Base-by-base conservation (phyloP, 2,329 filamentous ascomycete genomes). In the Pseudogymnoascus sp. region DNA sequence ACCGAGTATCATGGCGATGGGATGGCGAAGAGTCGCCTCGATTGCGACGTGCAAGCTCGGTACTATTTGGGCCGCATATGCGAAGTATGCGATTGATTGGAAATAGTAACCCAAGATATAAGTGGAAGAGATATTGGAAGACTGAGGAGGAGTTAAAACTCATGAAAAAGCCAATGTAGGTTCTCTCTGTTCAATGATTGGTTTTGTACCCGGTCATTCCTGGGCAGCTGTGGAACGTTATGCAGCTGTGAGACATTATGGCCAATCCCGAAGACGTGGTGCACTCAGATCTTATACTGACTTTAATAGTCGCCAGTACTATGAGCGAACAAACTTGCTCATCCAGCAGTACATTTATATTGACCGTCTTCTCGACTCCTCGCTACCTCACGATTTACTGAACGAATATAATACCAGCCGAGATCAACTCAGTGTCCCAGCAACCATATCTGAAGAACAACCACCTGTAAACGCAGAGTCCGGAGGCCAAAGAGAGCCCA, bases 341-440 rank as follows among this genome's bases (percentile, higher is more conserved):
- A 86, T 97, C 64, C 90, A 94, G 73, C 89, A 96, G 73, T 97
- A 97, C 73, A 81, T 95, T 66, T 97, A 95, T 73, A 96, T 97
- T 69, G 93, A 97, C 75, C 85, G 88, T 61, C 80, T 97, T 63
- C 82, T 97, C 65, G 92, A 96, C 75, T 96, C 91, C 7, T 92
- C 91, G 31, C 83, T 96, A n/a, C 92, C 92, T 1, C 92, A 96
- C 71, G 88, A 93, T 69, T 80, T 97, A 49, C 86, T 97, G 63
- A 92, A 95, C 71, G 92, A 97, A 74, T 97, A 96, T 74, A 87
- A 87, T 66, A 63, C 62, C 62, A 65, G 63, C 38, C 19, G 81
- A 79, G 39, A 80, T 80, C 23, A 62, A 49, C 80, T 83, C 66
- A 82, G 85, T 67, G 82, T 91, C 6, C 89, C 91, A 1, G 80